Percentiles rank a stretch among this genome's conserved stretches.
phyloP scores from a whole-genome alignment of 805 yeast species.

The Pachysolen tannophilus region DNA sequence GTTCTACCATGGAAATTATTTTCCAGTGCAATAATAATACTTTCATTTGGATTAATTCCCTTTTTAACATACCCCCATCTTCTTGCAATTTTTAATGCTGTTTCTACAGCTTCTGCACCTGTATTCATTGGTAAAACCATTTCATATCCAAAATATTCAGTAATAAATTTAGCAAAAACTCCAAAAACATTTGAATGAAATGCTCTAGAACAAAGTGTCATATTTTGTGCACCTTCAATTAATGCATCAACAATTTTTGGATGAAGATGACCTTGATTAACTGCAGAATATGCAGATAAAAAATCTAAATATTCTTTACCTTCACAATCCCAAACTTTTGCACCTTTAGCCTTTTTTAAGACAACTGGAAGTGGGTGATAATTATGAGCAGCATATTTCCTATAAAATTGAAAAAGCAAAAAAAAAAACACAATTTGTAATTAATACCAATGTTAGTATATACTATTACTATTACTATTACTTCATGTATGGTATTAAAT shows the following conservation, averaged over 20 bases:
- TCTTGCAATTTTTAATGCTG: constrained; percentile 89
- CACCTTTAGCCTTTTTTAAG: constrained; percentile 78
- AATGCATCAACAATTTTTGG: constrained; percentile 84
- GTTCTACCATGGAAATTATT: constrained; percentile 97
- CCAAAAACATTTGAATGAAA: constrained; percentile 88
- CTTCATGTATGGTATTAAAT: too few relatives aligned
- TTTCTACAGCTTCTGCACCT: constrained; percentile 98
- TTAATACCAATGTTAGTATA: too few relatives aligned
- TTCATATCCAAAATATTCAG: constrained; percentile 86
- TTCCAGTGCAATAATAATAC: constrained; percentile 79
- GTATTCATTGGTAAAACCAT: constrained; percentile 97
- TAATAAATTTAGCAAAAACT: constrained; percentile 74
- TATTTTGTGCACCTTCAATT: constrained; percentile 73
- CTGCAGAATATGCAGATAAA: constrained; percentile 92
- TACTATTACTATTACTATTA: too few relatives aligned
- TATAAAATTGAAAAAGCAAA: not conserved
- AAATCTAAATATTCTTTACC: constrained; percentile 92
- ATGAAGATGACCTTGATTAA: constrained; percentile 97
- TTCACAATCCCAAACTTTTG: constrained; percentile 97
- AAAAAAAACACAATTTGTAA: too few relatives aligned
- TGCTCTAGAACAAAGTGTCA: constrained; percentile 88
- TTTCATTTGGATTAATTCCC: constrained; percentile 75
- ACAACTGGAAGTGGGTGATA: constrained; percentile 97
- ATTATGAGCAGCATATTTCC: constrained; percentile 67
- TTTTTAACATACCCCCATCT: constrained; percentile 94